Evolutionary conservation across 1,139 yeast genomes (phyloP), one percentile per base, ranked within the genome.

Genomic region (Kazachstania sp.): DNA sequence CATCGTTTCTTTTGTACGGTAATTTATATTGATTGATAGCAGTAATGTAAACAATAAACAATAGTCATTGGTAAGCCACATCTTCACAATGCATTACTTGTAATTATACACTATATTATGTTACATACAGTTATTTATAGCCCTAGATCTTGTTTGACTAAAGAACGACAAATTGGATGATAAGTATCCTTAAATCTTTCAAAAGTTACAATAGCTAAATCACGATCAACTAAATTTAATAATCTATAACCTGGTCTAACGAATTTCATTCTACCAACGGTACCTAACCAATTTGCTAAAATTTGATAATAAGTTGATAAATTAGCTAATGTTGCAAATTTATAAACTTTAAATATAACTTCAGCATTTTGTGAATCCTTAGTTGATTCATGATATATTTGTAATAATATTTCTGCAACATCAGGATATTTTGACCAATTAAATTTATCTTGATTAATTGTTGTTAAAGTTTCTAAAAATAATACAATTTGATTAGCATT

Each of bases 231-330:
- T 20, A 70, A 61, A 61, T 79, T 75, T 51, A 88, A 71, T 52
- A 80, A 68, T 37, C 78, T 74, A 68, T 78, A 87, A 1, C 95
- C 88, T 26, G 96, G 95, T 65, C 96, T 77, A 37, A 86, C 95
- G 63, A 81, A 88, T 71, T 88, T 88, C 96, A 88, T 88, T 71
- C 97, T 78, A 20, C 97, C 97, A 28, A 87, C 94, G 3, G 92
- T 81, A 8, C 94, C 95, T 49, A 88, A 72, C 95, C 95, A 88
- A 47, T 78, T 77, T 7, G 94, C 88, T 43, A 86, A 68, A 39
- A 68, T 68, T 47, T 66, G 68, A 61, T 81, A 79, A 47, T 71
- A 70, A 35, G 71, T 64, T 16, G 67, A 54, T 48, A 77, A 68
- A 15, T 69, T 66, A 15, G 79, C 81, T 0, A 73, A 67, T 15